Conservation (phyloP, 495 filamentous ascomycete genomes). For the Penicillium crystallinum region DNA sequence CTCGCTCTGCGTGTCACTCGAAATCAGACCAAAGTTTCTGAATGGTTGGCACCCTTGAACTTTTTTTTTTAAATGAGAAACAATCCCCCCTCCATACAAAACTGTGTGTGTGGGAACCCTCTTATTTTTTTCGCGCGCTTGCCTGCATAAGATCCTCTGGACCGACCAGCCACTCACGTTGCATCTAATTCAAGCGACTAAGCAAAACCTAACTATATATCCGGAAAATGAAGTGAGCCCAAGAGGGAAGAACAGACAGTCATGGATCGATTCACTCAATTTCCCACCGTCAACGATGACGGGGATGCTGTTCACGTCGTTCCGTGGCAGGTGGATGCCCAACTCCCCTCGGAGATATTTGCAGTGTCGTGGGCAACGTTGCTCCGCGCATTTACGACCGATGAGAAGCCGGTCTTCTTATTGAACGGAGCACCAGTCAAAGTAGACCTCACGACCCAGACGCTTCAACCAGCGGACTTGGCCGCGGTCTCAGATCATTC, state of each 20-base stretch:
- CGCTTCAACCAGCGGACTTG: constrained; percentile 15
- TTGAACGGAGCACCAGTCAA: constrained; percentile 29
- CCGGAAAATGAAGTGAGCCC: not conserved
- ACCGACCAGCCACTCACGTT: constrained; percentile 19
- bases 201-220: constrained; percentile 10
- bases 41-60: not conserved
- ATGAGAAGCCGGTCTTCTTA: constrained; percentile 31
- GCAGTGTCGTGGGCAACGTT: constrained; percentile 37
- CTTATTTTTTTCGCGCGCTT: constrained; percentile 8
- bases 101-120: not conserved
- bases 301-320: constrained; percentile 12
- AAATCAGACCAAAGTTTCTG: not conserved
- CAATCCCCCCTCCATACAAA: not conserved
- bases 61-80: not conserved
- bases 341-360: constrained; percentile 21
- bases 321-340: constrained; percentile 19
- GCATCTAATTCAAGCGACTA: constrained; percentile 15
- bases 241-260: not conserved
- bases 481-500: constrained; percentile 10
- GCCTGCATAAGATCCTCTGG: constrained; percentile 16
- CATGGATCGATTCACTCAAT: constrained; percentile 24
- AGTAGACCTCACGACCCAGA: constrained; percentile 26
- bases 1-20: not conserved
- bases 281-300: constrained; percentile 15
- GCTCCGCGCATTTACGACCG: constrained; percentile 33